Evolutionary conservation across 108 stramenopile genomes (phyloP), one percentile per base, ranked within the genome.

Genomic region (Pseudonitzschia delicatissima): DNA sequence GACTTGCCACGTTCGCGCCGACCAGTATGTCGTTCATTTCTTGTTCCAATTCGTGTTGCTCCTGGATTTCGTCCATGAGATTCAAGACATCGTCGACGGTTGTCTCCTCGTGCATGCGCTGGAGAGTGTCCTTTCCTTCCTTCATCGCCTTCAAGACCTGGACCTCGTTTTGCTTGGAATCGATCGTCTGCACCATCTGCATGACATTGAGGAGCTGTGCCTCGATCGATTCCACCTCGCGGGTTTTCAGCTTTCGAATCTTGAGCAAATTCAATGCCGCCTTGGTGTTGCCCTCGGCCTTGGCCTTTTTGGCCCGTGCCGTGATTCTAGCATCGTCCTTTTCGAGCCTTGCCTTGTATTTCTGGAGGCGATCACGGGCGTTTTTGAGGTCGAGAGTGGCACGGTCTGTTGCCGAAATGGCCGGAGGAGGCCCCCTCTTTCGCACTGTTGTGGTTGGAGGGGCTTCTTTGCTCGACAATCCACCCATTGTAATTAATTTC

Each of bases 311-410:
- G 15, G 96, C 96, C 32, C 85, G 72, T 13, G 72, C 50, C n/a
- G 83, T 61, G 26, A 96, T 76, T 66, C 80, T 78, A 21, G 34
- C 67, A 2, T 85, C 73, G 49, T 94, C 93, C 15, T 42, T 28
- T 26, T 84, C 82, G 7, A 96, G 67, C 64, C 82, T 85, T 20
- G 52, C 69, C 50, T 86, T 80, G 52, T 94, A 94, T 64, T 73
- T 71, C 17, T 72, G 75, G 12, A 96, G 70, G 21, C 85, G 74
- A 72, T 96, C 96, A 29, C 96, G 84, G 3, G 93, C 77, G 63
- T 87, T 92, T 75, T 96, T 96, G 65, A 96, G 80, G 66, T 96
- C 96, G 45, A 96, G 76, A 1, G 88, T 76, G 12, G 96, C 92
- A 4, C 92, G 83, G 69, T 96, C 96, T 49, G 87, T 72, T 17